Evolutionary conservation across 2,329 filamentous ascomycete genomes (phyloP).

Genomic region (Diaporthe ilicicola): DNA sequence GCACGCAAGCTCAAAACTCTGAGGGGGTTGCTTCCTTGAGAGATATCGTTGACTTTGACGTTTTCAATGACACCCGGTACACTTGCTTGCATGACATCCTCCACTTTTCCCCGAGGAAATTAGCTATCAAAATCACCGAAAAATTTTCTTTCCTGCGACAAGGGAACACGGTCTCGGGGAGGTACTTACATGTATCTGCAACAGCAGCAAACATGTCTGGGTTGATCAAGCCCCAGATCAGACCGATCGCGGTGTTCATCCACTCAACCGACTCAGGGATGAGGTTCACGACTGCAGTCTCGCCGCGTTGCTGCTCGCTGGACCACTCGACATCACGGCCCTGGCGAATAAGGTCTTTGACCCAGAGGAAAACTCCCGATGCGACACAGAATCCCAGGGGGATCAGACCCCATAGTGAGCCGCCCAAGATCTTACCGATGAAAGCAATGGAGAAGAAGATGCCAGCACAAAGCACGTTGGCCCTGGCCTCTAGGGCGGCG

Average conservation of each 20-base stretch:
- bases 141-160: no score
- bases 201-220: conserved; percentile 93
- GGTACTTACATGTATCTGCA: conserved; percentile 83
- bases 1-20: conserved; percentile 88
- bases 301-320: conserved; percentile 83
- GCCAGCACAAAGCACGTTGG: conserved; percentile 73
- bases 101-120: conserved; percentile 25
- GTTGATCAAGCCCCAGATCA: conserved; percentile 92
- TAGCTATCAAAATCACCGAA: neutral
- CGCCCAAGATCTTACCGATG: conserved; percentile 82
- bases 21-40: conserved; percentile 90
- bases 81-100: conserved; percentile 95
- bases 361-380: conserved; percentile 87
- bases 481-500: conserved; percentile 75
- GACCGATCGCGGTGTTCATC: conserved; percentile 88
- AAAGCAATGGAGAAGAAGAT: conserved; percentile 80
- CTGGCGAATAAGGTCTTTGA: conserved; percentile 84
- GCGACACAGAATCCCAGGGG: conserved; percentile 76
- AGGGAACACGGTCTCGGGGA: no score
- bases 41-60: conserved; percentile 93
- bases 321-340: conserved; percentile 88
- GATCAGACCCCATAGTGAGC: conserved; percentile 77
- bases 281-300: conserved; percentile 86
- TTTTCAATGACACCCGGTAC: conserved; percentile 92
- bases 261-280: conserved; percentile 94